Base-by-base conservation (phyloP, 2,329 filamentous ascomycete genomes). In the Xylariaceae sp. region DNA sequence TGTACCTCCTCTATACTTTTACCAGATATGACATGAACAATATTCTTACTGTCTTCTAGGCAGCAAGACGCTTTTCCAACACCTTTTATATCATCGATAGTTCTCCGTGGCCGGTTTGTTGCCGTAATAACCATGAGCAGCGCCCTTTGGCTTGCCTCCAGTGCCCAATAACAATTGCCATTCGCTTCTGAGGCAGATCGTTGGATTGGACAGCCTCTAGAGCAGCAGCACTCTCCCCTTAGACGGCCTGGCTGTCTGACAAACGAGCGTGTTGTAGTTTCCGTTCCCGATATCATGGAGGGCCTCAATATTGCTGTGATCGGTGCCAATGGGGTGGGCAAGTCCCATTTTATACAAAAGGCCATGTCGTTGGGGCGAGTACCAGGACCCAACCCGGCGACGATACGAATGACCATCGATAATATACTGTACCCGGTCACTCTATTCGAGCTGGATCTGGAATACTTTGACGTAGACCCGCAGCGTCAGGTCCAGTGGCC, bases 321-420 rank as follows among this genome's bases (percentile, higher is more conserved):
- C 57, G 81, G 81, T 52, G 73, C 77, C 57, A 68, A 72, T 51
- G 78, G 78, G 44, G 80, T 81, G 33, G 81, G 81, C 49, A 85
- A 85, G 60, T 82, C 78, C 35, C 73, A 78, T 32, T 81, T 83
- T 53, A 76, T 84, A 53, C 78, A 83, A 60, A 73, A 71, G 31
- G 75, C 78, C 38, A 66, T 81, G 46, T 73, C 76, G 38, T 61
- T 81, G 15, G 59, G 70, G 27, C 63, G 70, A 14, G 66, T 70
- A 8, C 74, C 78, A 21, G 69, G 67, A 34, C 66, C 69, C 15
- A 73, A 73, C 55, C 66, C 73, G 39, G 76, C 76, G 26, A 74
- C 68, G 47, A 66, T 74, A 39, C 76, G 73, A 47, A 70, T 80
- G 53, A 64, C 71, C 29, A 66, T 83, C 46, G 79, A 83, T 43